Percentiles rank a stretch among this genome's conserved stretches.
phyloP scores from a whole-genome alignment of 2,329 filamentous ascomycete genomes.

The Harringtonia lauricola region DNA sequence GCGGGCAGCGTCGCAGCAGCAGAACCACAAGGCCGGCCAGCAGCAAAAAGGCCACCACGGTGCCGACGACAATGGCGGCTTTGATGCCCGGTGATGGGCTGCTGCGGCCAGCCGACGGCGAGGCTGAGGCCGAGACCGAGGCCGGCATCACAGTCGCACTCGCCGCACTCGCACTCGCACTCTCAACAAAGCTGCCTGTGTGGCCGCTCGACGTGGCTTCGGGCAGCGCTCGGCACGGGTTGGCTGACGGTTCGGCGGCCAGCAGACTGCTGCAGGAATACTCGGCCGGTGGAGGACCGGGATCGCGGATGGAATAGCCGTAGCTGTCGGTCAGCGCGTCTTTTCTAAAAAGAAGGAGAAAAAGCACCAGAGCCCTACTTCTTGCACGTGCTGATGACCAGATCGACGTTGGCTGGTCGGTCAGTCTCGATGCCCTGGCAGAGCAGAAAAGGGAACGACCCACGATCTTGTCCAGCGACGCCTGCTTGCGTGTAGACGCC shows the following conservation, averaged over 20 bases:
- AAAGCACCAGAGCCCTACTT: conserved; percentile 25
- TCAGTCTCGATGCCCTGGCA: not conserved
- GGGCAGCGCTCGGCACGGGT: conserved; percentile 1
- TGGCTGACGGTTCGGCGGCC: conserved; percentile 1
- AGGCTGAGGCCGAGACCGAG: not conserved
- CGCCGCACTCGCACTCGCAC: not conserved
- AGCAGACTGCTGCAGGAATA: conserved; percentile 16
- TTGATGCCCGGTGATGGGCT: conserved; percentile 25
- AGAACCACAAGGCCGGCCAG: conserved; percentile 26
- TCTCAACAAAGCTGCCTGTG: not conserved
- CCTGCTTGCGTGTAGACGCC: conserved; percentile 28
- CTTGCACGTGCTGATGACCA: conserved; percentile 38
- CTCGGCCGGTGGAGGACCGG: conserved; percentile 21
- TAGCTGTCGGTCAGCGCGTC: conserved; percentile 15
- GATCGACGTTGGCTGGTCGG: conserved; percentile 35
- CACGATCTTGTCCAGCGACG: conserved; percentile 31
- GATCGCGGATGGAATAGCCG: conserved; percentile 21
- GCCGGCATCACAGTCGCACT: not conserved
- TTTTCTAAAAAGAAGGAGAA: not conserved
- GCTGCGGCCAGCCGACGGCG: conserved; percentile 1
- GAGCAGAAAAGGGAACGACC: conserved; percentile 15
- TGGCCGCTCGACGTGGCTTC: not conserved
- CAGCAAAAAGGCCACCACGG: conserved; percentile 25
- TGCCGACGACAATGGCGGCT: conserved; percentile 32
- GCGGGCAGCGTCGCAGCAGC: conserved; percentile 19